Evolutionary conservation across 352 stramenopile species (phyloP), one percentile per base, ranked within the genome.

Genomic region (Achlya hypogyna): DNA sequence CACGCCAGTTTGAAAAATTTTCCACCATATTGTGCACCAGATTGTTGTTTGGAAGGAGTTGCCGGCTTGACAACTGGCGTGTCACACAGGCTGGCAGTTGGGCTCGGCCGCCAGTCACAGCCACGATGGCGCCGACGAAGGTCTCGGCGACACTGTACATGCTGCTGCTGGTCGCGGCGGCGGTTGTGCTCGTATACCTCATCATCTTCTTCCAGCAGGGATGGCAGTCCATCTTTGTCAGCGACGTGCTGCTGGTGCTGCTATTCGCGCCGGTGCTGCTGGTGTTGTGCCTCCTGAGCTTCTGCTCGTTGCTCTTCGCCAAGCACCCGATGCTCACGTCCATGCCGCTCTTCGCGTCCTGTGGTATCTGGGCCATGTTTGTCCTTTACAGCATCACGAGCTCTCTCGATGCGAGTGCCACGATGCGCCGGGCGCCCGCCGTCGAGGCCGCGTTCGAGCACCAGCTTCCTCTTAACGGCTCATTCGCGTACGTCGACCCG

Each of bases 181-280:
- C 12, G 12, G 12, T 56, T 20, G 10, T 56, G 31, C 25, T 56
- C 25, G 31, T 35, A n/a, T 56, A 38, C 31, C 31, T 56, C 25
- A 10, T 56, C 49, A 31, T 56, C 49, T 56, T 56, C 31, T 56
- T 56, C 49, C 25, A 35, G 25, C 49, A 56, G 31, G 49, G 49
- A 10, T 56, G 49, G 49, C 10, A 56, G 25, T 12, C 49, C 8
- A 20, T 56, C 49, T 56, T 56, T n/a, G 6, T 56, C 49, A 56
- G n/a, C 31, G 49, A 56, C 31, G 49, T 35, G 31, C 49, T 56
- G 6, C 49, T 56, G 12, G 49, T 56, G 49, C 49, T 56, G 25
- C 25, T 56, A 12, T 3, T 56, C 31, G 25, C 49, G 49, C 49
- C 49, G 8, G 2, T 8, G 25, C 31, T 56, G 31, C 31, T 56